Evolutionary conservation across 768 basidiomycete genomes (phyloP).

Genomic region (Lyophyllum shimeji): DNA sequence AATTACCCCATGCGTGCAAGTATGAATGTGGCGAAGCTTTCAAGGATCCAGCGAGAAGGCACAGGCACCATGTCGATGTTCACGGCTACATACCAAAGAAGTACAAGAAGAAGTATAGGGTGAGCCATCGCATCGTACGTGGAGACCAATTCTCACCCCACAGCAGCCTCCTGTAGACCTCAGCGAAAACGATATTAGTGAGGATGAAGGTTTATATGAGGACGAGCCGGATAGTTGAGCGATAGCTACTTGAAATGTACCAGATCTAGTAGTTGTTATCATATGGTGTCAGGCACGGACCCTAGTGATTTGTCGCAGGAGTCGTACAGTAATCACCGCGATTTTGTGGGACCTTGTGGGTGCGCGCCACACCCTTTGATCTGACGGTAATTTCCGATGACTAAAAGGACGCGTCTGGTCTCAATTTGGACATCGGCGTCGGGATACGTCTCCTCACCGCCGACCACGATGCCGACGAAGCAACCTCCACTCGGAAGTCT

Average conservation of each 20-base stretch:
- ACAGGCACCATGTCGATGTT: slow-evolving; percentile 53
- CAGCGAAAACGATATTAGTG: neutral
- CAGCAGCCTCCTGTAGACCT: neutral
- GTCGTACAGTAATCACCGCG: no score
- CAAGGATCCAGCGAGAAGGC: slow-evolving; percentile 65
- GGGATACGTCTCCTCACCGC: neutral
- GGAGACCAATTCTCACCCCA: neutral
- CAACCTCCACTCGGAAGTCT: slow-evolving; percentile 62
- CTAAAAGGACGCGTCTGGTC: neutral
- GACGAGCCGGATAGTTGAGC: neutral
- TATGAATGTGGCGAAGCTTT: slow-evolving; percentile 51
- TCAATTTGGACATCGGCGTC: neutral
- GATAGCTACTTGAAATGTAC: neutral
- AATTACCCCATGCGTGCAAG: slow-evolving; percentile 52
- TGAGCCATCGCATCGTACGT: neutral
- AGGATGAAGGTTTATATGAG: neutral
- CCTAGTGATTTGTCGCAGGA: no score
- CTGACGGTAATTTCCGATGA: neutral
- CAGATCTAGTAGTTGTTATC: neutral
- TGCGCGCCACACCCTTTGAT: neutral
- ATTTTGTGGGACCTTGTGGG: neutral
- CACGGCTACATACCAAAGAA: slow-evolving; percentile 52
- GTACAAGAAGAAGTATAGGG: slow-evolving; percentile 41
- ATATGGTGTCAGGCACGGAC: no score
- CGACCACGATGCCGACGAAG: slow-evolving; percentile 26